Percentiles rank a stretch among this genome's conserved stretches.
Conservation (phyloP, 331 rosid genomes). For the Quercus lobata region DNA sequence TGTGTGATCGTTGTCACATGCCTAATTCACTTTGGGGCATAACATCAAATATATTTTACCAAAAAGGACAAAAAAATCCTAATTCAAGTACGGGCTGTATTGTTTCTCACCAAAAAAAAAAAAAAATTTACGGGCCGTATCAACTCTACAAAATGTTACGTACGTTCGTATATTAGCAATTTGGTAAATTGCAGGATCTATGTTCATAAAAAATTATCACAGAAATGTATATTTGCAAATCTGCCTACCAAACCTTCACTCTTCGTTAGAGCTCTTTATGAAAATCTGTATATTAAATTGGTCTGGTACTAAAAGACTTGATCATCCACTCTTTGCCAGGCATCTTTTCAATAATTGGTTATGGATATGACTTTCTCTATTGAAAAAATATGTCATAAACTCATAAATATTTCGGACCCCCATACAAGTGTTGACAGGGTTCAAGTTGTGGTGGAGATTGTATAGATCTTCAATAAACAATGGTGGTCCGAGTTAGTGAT, state of each 20-base stretch:
- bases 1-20: no score
- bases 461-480: slow-evolving; percentile 8
- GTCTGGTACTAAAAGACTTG: not conserved
- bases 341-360: not conserved
- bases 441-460: slow-evolving; percentile 12
- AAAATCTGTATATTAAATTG: not conserved
- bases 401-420: slow-evolving; percentile 22
- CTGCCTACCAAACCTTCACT: not conserved
- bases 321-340: not conserved
- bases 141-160: no score
- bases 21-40: no score
- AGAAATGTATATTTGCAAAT: not conserved
- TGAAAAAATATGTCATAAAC: not conserved
- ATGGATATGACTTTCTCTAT: slow-evolving; percentile 4
- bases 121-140: no score
- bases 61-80: no score
- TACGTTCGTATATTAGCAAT: no score
- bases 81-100: no score
- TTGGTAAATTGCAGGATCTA: not conserved
- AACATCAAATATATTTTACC: no score
- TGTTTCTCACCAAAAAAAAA: no score
- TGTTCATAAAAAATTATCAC: not conserved
- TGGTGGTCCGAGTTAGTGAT: slow-evolving; percentile 51
- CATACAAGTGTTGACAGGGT: slow-evolving; percentile 19
- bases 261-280: not conserved